phyloP scores from a whole-genome alignment of 192 early-diverging fungal species.

The Entomortierella lignicola region DNA sequence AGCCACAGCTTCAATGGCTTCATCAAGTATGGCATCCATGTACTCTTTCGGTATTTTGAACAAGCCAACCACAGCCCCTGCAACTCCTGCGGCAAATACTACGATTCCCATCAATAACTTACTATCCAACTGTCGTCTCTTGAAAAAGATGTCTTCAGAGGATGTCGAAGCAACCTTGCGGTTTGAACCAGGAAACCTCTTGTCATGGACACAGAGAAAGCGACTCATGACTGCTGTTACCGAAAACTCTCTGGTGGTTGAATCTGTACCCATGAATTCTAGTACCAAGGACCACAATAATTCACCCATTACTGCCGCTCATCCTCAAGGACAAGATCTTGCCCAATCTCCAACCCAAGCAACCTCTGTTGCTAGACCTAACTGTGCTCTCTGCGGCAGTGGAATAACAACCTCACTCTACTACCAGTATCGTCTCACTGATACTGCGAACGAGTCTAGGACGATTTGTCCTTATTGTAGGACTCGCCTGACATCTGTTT shows the following conservation, averaged over 20 bases:
- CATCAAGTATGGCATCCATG: conserved; percentile 24
- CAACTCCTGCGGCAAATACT: conserved; percentile 20
- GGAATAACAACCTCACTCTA: conserved; percentile 32
- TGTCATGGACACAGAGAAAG: conserved; percentile 50
- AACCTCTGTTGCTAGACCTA: conserved; percentile 9
- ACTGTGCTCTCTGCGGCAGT: conserved; percentile 48
- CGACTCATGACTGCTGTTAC: conserved; percentile 52
- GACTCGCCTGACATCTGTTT: conserved; percentile 47
- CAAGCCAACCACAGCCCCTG: conserved; percentile 11
- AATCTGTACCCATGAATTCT: conserved; percentile 18
- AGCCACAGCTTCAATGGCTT: conserved; percentile 13
- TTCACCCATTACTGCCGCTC: not conserved
- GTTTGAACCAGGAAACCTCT: conserved; percentile 47
- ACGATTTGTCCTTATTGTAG: conserved; percentile 50
- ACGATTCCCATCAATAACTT: conserved; percentile 39
- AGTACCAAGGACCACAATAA: conserved; percentile 5
- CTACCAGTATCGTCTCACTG: conserved; percentile 50
- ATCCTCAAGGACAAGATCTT: not conserved
- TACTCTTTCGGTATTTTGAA: conserved; percentile 41
- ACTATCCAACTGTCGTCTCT: conserved; percentile 39
- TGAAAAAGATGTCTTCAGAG: conserved; percentile 53
- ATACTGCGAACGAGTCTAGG: conserved; percentile 34
- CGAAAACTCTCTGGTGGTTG: conserved; percentile 51
- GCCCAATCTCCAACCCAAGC: not conserved
- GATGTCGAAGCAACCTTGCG: conserved; percentile 51